Base-by-base conservation (phyloP, 2,329 filamentous ascomycete genomes). In the Parastagonospora avenae region DNA sequence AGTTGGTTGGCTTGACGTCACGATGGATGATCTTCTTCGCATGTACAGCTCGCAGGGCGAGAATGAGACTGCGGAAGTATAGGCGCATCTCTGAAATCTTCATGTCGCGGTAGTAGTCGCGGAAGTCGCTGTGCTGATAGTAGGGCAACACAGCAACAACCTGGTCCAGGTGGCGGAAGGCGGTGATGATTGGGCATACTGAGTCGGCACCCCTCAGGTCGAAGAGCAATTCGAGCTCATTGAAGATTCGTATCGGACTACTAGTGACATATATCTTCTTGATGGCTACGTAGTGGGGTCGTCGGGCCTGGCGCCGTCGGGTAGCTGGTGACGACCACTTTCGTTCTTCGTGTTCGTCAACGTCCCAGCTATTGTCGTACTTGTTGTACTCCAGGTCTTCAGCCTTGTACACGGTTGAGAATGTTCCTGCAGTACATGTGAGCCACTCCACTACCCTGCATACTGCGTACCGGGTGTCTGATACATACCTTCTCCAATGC, bases 211-310 rank as follows among this genome's bases (percentile, higher is more conserved):
- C 85, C 42, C 89, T 85, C 8, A 99, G 83, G 70, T 96, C 92
- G 70, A 96, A 86, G 16, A 99, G 84, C 16, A 99, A 82, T 65
- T 97, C 93, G 14, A 99, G 86, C 75, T 99, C 94, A 76, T 99
- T 99, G 69, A 96, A 85, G 63, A 99, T 97, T 39, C 94, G 90
- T 27, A 87, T 82, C 0, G 94, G 94, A 61, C 92, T 97, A 56
- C 92, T 97, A 0, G 95, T 99, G 59, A 97, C 94, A 74, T 99
- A 99, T 63, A 99, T 99, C 79, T 99, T 99, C 79, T 99, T 99
- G 75, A 99, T 90, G 15, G 95, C 94, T 55, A 99, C 95, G 68
- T 88, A 97, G 70, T 89, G 90, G 19, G 88, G 80, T 42, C 61
- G 60, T 72, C 75, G 68, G 36, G 78, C 78, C 41, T 66, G 74